Conservation (phyloP, 768 basidiomycete species). For the Termitomyces sp. region DNA sequence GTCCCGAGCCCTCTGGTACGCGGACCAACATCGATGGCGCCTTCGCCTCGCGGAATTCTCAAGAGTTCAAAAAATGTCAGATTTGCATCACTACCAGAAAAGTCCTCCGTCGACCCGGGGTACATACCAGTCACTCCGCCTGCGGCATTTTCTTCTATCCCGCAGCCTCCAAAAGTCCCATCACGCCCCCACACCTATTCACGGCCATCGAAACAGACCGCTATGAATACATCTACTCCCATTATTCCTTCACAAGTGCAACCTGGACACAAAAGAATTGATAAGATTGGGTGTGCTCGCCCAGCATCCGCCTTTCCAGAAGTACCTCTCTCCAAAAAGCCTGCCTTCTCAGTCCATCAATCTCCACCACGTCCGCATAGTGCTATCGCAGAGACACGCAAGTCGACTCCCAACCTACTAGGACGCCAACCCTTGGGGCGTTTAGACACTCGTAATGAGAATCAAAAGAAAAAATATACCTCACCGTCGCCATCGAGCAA, state of each 20-base stretch:
- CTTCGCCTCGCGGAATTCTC: constrained; percentile 27
- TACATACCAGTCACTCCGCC: constrained; percentile 1
- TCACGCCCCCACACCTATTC: constrained; percentile 5
- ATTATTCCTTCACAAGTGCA: constrained; percentile 1
- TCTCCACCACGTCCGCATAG: constrained; percentile 8
- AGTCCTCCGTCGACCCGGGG: not conserved
- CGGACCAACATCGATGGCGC: constrained; percentile 6
- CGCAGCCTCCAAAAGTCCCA: constrained; percentile 2
- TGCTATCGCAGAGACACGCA: constrained; percentile 8
- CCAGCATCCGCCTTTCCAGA: constrained; percentile 6
- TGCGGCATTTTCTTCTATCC: not conserved
- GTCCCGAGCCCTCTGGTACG: constrained; percentile 12
- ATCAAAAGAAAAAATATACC: constrained; percentile 11
- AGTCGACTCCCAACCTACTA: constrained; percentile 11
- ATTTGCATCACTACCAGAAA: constrained; percentile 30
- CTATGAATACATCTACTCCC: not conserved
- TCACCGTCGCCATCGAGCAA: constrained; percentile 15
- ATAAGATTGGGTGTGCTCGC: not conserved
- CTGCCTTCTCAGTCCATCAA: constrained; percentile 1
- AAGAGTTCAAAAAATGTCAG: constrained; percentile 38
- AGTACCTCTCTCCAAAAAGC: not conserved
- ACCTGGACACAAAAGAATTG: not conserved
- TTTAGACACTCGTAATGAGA: constrained; percentile 12
- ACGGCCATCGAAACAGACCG: constrained; percentile 5
- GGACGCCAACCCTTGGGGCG: constrained; percentile 30